A percentile compares a stretch with the other conserved stretches of the same genome.
Conservation (phyloP, 2,329 filamentous ascomycete genomes). For the Diaporthe destruens region DNA sequence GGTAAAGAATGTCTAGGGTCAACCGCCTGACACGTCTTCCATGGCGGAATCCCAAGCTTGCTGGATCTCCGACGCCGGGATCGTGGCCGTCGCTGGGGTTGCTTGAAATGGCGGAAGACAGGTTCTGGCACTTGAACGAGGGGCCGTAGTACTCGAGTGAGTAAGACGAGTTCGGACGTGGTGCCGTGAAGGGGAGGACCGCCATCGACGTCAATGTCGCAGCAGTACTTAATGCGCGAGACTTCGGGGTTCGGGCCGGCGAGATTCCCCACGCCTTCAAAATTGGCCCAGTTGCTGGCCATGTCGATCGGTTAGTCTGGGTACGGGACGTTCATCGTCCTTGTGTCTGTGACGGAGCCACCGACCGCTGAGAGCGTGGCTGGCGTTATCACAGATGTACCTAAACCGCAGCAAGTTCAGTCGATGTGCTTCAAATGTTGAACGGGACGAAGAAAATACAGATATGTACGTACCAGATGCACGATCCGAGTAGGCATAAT, state of each 20-base stretch:
- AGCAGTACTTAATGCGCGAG: not conserved
- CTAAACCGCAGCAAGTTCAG: not conserved
- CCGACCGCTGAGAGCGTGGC: not conserved
- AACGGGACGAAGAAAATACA: too few species aligned
- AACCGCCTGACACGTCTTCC: not conserved
- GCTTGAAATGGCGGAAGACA: not conserved
- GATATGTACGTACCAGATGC: not conserved
- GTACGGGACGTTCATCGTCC: not conserved
- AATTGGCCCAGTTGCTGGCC: not conserved
- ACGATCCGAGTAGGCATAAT: not conserved
- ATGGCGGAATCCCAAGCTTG: not conserved
- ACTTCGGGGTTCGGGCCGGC: not conserved
- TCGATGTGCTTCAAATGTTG: too few species aligned
- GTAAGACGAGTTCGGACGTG: conserved; percentile 6
- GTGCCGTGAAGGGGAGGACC: not conserved
- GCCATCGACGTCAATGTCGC: conserved; percentile 6
- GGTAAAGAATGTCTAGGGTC: not conserved
- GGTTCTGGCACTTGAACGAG: not conserved
- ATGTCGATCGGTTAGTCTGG: not conserved
- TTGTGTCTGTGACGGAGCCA: not conserved
- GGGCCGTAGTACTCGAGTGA: not conserved
- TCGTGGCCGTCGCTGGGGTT: not conserved
- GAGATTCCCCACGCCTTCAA: not conserved
- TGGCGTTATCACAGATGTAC: conserved; percentile 4
- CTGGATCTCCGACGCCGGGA: not conserved